Conservation (phyloP, 1,284 basidiomycete genomes). For the Cutaneotrichosporon daszewskae region DNA sequence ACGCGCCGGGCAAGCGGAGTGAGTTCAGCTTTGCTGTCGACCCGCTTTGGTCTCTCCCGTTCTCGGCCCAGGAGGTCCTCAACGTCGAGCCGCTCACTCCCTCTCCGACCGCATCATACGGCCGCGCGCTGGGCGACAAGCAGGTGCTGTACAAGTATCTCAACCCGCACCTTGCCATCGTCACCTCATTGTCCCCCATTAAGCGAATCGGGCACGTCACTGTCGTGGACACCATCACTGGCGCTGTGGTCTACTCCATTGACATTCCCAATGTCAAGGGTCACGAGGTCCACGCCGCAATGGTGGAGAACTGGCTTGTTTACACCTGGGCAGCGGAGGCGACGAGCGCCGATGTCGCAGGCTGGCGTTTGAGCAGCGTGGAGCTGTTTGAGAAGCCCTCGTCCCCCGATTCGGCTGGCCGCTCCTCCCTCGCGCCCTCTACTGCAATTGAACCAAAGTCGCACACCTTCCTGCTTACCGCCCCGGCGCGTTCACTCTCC, state of each 20-base stretch:
- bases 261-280: conserved; percentile 39
- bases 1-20: conserved; percentile 8
- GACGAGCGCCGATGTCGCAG: conserved; percentile 50
- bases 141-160: conserved; percentile 91
- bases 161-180: conserved; percentile 69
- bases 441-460: conserved; percentile 58
- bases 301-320: conserved; percentile 91
- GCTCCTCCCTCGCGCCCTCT: conserved; percentile 60
- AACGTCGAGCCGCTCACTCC: conserved; percentile 22
- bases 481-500: conserved; percentile 62
- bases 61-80: conserved; percentile 55
- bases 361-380: conserved; percentile 67
- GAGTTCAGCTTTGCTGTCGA: conserved; percentile 7
- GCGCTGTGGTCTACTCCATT: conserved; percentile 64
- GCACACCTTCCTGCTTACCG: conserved; percentile 66
- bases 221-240: conserved; percentile 71
- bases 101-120: conserved; percentile 66
- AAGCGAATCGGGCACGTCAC: conserved; percentile 55
- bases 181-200: conserved; percentile 55
- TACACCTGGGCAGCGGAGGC: conserved; percentile 57
- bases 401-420: conserved; percentile 62
- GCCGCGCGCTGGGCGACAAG: conserved; percentile 79
- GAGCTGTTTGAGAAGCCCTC: conserved; percentile 77
- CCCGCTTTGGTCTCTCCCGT: conserved; percentile 57
- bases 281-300: conserved; percentile 56